These are phyloP conservation scores for Penicillium sp. DNA, from an alignment of 2,329 filamentous ascomycete species.

Conservation along the genomic window DNA sequence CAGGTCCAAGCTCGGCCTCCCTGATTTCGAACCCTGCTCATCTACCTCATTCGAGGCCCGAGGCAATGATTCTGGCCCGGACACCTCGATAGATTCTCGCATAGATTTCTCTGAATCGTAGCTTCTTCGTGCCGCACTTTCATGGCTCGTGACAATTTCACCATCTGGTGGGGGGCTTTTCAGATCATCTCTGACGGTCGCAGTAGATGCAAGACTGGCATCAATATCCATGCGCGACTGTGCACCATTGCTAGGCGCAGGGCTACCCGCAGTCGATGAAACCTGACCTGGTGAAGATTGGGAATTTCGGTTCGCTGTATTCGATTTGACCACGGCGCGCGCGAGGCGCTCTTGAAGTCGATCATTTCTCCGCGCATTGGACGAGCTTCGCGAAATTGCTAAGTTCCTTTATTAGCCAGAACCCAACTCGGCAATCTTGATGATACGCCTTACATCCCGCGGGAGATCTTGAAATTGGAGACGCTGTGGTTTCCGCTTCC, in stretches of 20 bases:
- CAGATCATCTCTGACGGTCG: constrained; percentile 29
- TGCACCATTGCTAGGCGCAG: constrained; percentile 50
- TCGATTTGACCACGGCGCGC: constrained; percentile 78
- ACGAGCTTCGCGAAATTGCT: constrained; percentile 65
- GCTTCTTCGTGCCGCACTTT: constrained; percentile 31
- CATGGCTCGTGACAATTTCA: constrained; percentile 15
- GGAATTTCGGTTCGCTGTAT: constrained; percentile 53
- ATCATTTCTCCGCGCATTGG: constrained; percentile 71
- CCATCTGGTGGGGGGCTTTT: constrained; percentile 19
- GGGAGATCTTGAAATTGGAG: constrained; percentile 29
- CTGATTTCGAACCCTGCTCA: constrained; percentile 7
- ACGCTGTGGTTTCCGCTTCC: constrained; percentile 39
- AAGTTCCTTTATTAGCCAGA: constrained; percentile 30
- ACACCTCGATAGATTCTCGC: constrained; percentile 35
- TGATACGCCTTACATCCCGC: constrained; percentile 34
- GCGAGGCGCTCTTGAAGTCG: constrained; percentile 87
- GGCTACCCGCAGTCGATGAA: constrained; percentile 58
- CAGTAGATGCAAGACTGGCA: constrained; percentile 26
- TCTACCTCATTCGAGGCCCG: constrained; percentile 18
- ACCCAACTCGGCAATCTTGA: neutral
- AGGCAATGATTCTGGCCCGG: constrained; percentile 19
- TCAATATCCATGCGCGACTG: constrained; percentile 45
- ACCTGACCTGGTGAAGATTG: constrained; percentile 54
- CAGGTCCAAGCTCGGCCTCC: constrained; percentile 15
- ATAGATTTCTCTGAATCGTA: constrained; percentile 33